A percentile compares a stretch with the other conserved stretches of the same genome.
These are phyloP conservation scores for Monarda citriodora DNA, from an alignment of 305 asterid species.

Conservation along the genomic window DNA sequence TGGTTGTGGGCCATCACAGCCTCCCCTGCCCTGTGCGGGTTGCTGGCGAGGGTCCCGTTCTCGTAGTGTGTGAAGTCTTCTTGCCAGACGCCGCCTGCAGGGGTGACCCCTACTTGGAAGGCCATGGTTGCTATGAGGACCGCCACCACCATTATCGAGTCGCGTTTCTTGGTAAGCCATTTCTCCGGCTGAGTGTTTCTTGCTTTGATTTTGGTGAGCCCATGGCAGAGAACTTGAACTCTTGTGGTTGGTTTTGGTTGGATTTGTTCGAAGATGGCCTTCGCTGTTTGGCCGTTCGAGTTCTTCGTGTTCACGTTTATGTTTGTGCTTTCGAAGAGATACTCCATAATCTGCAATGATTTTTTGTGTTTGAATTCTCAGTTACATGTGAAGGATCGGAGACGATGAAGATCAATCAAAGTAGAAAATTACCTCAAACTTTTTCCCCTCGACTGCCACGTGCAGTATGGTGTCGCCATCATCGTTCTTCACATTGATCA, in stretches of 20 bases:
- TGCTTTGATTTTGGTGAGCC: background rate
- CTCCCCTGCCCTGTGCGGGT: conserved; percentile 42
- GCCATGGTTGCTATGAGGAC: conserved; percentile 65
- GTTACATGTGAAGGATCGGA: no score
- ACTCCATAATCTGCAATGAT: conserved; percentile 29
- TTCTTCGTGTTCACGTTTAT: conserved; percentile 25
- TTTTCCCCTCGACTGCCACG: conserved; percentile 30
- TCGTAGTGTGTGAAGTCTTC: conserved; percentile 7
- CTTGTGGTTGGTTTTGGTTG: background rate
- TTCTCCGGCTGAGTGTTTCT: conserved; percentile 18
- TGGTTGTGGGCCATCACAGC: conserved; percentile 43
- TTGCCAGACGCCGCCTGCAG: conserved; percentile 60
- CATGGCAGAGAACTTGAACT: background rate
- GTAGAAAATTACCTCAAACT: conserved; percentile 32
- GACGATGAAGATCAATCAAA: background rate
- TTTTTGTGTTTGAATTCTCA: background rate
- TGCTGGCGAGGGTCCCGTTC: background rate
- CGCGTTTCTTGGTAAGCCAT: conserved; percentile 46
- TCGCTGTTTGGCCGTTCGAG: conserved; percentile 25
- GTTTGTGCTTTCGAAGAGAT: conserved; percentile 9
- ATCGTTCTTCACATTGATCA: conserved; percentile 25
- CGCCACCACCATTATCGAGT: conserved; percentile 58
- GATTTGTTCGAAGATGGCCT: conserved; percentile 15
- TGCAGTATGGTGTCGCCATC: conserved; percentile 49
- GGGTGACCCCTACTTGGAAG: conserved; percentile 52